Conservation (phyloP, 306 rosid genomes). For the Luffa aegyptiaca region DNA sequence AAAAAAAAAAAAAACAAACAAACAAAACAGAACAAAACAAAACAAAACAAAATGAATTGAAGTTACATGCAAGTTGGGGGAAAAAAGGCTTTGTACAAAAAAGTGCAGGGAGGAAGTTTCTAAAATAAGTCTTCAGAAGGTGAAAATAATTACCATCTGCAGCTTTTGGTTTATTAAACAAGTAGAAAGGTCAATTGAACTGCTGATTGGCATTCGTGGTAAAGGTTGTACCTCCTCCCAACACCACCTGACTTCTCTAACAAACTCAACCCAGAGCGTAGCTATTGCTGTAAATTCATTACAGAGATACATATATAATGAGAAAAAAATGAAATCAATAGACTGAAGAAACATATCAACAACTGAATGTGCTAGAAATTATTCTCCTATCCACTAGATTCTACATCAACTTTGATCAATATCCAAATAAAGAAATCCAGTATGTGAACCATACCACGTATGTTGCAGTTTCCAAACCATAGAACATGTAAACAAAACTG, state of each 20-base stretch:
- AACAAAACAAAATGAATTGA: neutral
- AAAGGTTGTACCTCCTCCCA: conserved; percentile 95
- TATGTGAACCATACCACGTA: conserved; percentile 52
- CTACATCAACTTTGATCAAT: neutral
- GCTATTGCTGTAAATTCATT: conserved; percentile 54
- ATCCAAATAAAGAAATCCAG: neutral
- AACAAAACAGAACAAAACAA: neutral
- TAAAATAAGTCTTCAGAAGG: conserved; percentile 5
- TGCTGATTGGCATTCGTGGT: conserved; percentile 66
- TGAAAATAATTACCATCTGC: conserved; percentile 59
- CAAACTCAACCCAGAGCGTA: conserved; percentile 87
- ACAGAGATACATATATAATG: conserved; percentile 6
- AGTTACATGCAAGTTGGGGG: neutral
- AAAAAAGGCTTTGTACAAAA: neutral
- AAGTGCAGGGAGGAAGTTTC: neutral
- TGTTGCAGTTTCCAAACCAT: conserved; percentile 92
- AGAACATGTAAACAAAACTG: conserved; percentile 85
- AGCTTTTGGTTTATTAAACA: conserved; percentile 89
- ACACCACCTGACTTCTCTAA: conserved; percentile 93
- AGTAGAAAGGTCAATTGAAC: conserved; percentile 72
- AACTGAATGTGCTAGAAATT: conserved; percentile 16
- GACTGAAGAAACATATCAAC: conserved; percentile 9
- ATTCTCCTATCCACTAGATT: neutral
- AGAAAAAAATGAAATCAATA: conserved; percentile 12
- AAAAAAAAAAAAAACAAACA: neutral